Conservation (phyloP, 768 basidiomycete species). For the Collybia mongolica region DNA sequence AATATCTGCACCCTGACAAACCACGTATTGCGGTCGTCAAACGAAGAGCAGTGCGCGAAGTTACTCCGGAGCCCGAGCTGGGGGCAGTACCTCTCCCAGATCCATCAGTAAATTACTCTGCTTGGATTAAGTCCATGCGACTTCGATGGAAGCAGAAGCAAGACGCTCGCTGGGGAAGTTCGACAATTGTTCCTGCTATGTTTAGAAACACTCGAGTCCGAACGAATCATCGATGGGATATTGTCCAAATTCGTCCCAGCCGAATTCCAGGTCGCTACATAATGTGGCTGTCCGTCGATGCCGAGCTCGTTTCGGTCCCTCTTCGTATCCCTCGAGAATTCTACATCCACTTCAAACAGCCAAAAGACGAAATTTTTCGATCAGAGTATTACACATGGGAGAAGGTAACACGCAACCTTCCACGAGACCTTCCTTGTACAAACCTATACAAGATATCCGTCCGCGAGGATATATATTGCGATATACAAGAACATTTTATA, state of each 20-base stretch:
- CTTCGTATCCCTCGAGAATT: conserved; percentile 90
- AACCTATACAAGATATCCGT: conserved; percentile 85
- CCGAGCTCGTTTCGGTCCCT: conserved; percentile 74
- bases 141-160: conserved; percentile 71
- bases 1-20: conserved; percentile 19
- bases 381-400: conserved; percentile 68
- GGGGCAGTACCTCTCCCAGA: conserved; percentile 55
- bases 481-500: conserved; percentile 88
- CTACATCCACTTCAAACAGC: conserved; percentile 84
- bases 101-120: conserved; percentile 62
- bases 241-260: conserved; percentile 85
- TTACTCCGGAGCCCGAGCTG: conserved; percentile 40
- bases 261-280: conserved; percentile 78
- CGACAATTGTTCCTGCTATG: conserved; percentile 64
- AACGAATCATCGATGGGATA: conserved; percentile 80
- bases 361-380: conserved; percentile 62
- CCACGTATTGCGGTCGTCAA: conserved; percentile 54
- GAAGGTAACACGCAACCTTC: conserved; percentile 74
- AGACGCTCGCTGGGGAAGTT: conserved; percentile 40
- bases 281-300: conserved; percentile 85
- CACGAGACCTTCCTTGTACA: conserved; percentile 70
- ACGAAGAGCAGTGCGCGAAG: conserved; percentile 42
- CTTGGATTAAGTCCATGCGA: conserved; percentile 76
- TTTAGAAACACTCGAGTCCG: conserved; percentile 62
- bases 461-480: conserved; percentile 79